Evolutionary conservation across 1,284 basidiomycete genomes (phyloP).

Genomic region (Coniophora puteana): DNA sequence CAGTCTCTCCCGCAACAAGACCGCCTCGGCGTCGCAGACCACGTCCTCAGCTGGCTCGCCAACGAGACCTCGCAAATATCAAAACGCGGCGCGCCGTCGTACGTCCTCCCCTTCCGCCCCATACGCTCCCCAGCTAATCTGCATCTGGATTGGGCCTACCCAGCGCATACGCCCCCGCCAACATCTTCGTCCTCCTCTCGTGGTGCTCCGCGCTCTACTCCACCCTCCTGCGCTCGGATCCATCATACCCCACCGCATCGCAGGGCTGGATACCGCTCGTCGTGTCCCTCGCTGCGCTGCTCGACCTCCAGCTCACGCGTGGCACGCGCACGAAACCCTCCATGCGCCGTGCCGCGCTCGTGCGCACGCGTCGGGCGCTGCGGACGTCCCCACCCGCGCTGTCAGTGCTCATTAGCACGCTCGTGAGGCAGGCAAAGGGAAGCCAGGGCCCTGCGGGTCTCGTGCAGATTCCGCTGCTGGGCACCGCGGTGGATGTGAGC

Average conservation of each 20-base stretch:
- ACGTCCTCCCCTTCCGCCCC: slow-evolving; percentile 14
- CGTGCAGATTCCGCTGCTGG: slow-evolving; percentile 48
- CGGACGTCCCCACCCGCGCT: slow-evolving; percentile 51
- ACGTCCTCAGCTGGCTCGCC: slow-evolving; percentile 70
- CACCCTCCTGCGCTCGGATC: slow-evolving; percentile 40
- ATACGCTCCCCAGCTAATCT: slow-evolving; percentile 5
- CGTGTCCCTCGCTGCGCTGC: slow-evolving; percentile 49
- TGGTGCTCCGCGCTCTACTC: slow-evolving; percentile 72
- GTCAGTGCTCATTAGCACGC: slow-evolving; percentile 42
- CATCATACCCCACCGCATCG: slow-evolving; percentile 41
- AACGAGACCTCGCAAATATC: slow-evolving; percentile 56
- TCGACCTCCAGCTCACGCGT: slow-evolving; percentile 55
- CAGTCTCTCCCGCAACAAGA: slow-evolving; percentile 37
- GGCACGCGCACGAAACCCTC: slow-evolving; percentile 52
- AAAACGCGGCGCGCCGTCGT: slow-evolving; percentile 49
- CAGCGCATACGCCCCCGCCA: slow-evolving; percentile 59
- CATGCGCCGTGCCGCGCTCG: slow-evolving; percentile 56
- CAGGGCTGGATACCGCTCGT: slow-evolving; percentile 48
- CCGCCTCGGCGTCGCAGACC: slow-evolving; percentile 58
- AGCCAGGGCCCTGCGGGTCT: slow-evolving; percentile 45
- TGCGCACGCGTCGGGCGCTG: slow-evolving; percentile 59
- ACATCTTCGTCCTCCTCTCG: slow-evolving; percentile 68
- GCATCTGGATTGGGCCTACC: slow-evolving; percentile 7
- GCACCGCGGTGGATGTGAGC: slow-evolving; percentile 59
- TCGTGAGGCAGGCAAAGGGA: slow-evolving; percentile 48